Conservation (phyloP, 306 rosid species). For the Lithocarpus polystachyus region DNA sequence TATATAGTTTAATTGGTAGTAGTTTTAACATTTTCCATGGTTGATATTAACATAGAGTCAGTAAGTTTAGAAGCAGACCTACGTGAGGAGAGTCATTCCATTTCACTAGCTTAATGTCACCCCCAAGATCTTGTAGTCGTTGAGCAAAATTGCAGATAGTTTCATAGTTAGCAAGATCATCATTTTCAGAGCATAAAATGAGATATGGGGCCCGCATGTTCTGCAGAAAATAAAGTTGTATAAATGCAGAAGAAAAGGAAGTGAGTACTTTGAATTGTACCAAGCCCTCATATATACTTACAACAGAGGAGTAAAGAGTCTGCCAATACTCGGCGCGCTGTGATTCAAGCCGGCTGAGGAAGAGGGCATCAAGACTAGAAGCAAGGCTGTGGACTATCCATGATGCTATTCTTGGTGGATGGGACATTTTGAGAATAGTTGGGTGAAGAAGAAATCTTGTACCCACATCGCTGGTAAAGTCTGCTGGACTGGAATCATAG, state of each 20-base stretch:
- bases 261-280: background rate
- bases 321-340: conserved; percentile 96
- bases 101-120: conserved; percentile 70
- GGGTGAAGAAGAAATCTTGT: conserved; percentile 82
- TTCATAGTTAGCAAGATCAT: conserved; percentile 81
- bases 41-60: background rate
- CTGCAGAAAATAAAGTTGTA: conserved; percentile 45
- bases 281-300: conserved; percentile 36
- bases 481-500: conserved; percentile 96
- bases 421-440: conserved; percentile 64
- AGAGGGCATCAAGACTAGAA: conserved; percentile 86
- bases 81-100: conserved; percentile 89
- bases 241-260: conserved; percentile 5
- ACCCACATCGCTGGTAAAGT: conserved; percentile 93
- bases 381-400: conserved; percentile 78
- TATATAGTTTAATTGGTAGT: no score
- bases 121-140: conserved; percentile 71
- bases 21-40: background rate
- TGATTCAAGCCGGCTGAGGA: conserved; percentile 81
- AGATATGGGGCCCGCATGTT: conserved; percentile 88
- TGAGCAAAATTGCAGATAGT: conserved; percentile 67
- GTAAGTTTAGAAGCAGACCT: conserved; percentile 52
- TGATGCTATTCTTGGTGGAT: conserved; percentile 73
- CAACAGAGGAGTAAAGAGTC: conserved; percentile 80
- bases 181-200: conserved; percentile 78